These are phyloP conservation scores for Fistulinella prunicolor DNA, from an alignment of 768 basidiomycete genomes.

Conservation along the genomic window DNA sequence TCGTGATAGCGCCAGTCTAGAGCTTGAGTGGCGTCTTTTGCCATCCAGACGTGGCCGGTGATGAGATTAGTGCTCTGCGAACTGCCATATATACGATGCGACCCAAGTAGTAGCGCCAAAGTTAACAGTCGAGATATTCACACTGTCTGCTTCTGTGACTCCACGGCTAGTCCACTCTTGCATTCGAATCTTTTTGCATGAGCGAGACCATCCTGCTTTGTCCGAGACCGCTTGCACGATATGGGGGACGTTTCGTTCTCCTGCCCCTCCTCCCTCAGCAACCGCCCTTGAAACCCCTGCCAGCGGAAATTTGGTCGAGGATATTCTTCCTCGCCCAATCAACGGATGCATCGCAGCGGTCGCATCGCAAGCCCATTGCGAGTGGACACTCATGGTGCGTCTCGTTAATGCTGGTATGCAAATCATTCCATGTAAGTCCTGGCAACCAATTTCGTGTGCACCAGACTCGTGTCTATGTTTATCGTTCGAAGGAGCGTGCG, in stretches of 20 bases:
- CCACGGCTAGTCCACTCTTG: not conserved
- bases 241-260: conserved; percentile 58
- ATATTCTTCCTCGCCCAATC: conserved; percentile 46
- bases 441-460: not conserved
- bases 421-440: conserved; percentile 37
- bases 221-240: conserved; percentile 63
- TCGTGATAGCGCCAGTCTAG: conserved; percentile 8
- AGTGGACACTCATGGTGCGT: conserved; percentile 16
- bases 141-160: conserved; percentile 2
- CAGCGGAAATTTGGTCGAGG: conserved; percentile 67
- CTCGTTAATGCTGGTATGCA: conserved; percentile 39
- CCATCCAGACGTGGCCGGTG: not conserved
- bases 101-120: not conserved
- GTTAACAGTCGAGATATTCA: too few species aligned
- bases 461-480: not conserved
- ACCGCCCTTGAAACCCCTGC: conserved; percentile 52
- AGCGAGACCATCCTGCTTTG: conserved; percentile 50
- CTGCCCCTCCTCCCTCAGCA: conserved; percentile 64
- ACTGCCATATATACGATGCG: not conserved
- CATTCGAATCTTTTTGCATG: conserved; percentile 28
- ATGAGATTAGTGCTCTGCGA: too few species aligned
- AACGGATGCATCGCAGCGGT: conserved; percentile 5
- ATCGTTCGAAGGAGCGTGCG: too few species aligned
- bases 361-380: conserved; percentile 6
- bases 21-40: not conserved